Conservation (phyloP, 2,329 filamentous ascomycete species). For the Microcyclospora pomicola region DNA sequence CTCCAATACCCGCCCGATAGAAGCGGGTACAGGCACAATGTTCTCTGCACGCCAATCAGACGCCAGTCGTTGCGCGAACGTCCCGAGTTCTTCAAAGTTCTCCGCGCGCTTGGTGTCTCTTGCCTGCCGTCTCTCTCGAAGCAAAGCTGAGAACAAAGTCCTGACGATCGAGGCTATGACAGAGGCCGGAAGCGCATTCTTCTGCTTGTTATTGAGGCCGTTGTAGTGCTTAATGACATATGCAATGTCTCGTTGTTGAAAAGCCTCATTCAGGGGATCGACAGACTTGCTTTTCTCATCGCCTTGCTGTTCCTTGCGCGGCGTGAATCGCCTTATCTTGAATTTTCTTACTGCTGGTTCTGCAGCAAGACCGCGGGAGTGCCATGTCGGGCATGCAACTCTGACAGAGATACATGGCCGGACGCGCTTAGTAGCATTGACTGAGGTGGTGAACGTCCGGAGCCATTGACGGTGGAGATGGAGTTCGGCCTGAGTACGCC, state of each 20-base stretch:
- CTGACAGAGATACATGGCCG: too few relatives aligned
- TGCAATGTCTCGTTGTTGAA: not conserved
- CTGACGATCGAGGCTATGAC: too few relatives aligned
- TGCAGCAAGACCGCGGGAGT: slow-evolving; percentile 4
- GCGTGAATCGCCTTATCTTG: too few relatives aligned
- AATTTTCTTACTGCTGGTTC: slow-evolving; percentile 5
- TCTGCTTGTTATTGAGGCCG: slow-evolving; percentile 1
- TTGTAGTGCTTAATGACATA: too few relatives aligned
- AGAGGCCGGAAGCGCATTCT: slow-evolving; percentile 1
- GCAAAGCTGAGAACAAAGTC: too few relatives aligned
- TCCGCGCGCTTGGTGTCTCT: slow-evolving; percentile 3
- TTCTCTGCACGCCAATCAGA: too few relatives aligned
- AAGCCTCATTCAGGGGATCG: slow-evolving; percentile 2
- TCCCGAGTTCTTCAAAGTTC: slow-evolving; percentile 8
- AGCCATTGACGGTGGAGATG: slow-evolving; percentile 14
- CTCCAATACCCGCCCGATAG: slow-evolving; percentile 15
- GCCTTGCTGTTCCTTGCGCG: too few relatives aligned
- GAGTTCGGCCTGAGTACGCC: slow-evolving; percentile 10
- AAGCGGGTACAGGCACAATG: too few relatives aligned
- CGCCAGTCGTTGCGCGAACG: slow-evolving; percentile 24
- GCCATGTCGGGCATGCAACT: too few relatives aligned
- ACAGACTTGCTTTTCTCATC: too few relatives aligned
- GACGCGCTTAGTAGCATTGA: too few relatives aligned
- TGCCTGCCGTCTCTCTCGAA: slow-evolving; percentile 1
- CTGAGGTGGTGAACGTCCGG: slow-evolving; percentile 5